Percentiles rank a stretch among this genome's conserved stretches.
Evolutionary conservation across 441 rosid species (phyloP).

Genomic region (Metrosideros polymorpha): DNA sequence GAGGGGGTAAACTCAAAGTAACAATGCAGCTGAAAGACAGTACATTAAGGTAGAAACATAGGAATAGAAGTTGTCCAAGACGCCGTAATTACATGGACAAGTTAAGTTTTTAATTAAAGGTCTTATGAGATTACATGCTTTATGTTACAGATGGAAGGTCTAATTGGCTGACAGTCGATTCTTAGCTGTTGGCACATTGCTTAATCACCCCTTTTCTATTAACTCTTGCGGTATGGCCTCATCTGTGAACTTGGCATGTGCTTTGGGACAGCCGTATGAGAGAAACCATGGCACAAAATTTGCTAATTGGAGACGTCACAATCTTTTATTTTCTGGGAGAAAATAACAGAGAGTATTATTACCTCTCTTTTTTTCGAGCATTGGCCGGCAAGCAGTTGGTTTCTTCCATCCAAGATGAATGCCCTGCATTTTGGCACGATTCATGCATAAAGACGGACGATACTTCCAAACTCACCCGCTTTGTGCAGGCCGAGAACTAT

Average conservation of each 20-base stretch:
- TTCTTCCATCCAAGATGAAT: background rate
- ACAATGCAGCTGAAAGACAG: background rate
- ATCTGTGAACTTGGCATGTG: background rate
- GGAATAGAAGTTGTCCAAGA: background rate
- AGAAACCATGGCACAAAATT: background rate
- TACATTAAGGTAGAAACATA: background rate
- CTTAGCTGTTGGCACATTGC: background rate
- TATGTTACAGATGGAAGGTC: background rate
- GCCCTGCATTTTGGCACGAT: background rate
- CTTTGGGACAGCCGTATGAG: background rate
- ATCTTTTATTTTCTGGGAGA: background rate
- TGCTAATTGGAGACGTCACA: background rate
- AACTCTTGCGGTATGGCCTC: background rate
- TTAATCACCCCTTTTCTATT: background rate
- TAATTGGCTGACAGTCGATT: background rate
- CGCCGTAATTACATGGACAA: background rate
- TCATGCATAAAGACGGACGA: background rate
- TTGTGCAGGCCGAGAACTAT: background rate
- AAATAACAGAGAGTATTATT: background rate
- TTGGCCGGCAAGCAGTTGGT: constrained; percentile 6
- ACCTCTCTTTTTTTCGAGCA: background rate
- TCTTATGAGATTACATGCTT: background rate
- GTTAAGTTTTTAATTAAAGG: background rate
- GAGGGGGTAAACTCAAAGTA: background rate
- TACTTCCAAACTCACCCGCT: background rate